Evolutionary conservation across 352 stramenopile species (phyloP), one percentile per base, ranked within the genome.

Genomic region (Phytophthora sojae): DNA sequence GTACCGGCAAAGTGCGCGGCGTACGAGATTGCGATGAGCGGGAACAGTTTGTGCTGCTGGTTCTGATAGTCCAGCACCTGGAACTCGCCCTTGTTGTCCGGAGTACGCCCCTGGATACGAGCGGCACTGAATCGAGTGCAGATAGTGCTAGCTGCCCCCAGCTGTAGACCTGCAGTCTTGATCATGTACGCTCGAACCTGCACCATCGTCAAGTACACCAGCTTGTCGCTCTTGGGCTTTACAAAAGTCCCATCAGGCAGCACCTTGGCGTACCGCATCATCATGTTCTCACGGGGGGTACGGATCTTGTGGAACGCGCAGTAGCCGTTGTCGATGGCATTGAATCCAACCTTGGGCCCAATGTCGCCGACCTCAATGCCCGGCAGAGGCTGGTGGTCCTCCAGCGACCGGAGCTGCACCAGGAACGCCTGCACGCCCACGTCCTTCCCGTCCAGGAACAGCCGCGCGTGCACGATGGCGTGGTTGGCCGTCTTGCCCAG

Each of bases 171-270:
- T 11, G 67, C 39, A 6, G 50, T 58, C 9, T 52, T 60, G 42
- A 72, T 67, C 42, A 72, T 67, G 30, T 63, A 64, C 12, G 79
- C 75, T 11, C 81, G 79, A n/a, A 86, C 73, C 5, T 77, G 60
- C 8, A 88, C 74, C 79, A 86, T 87, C 0, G 79, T 89, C 15
- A 89, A 23, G 57, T 89, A 90, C 49, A 85, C 79, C n/a, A 90
- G 67, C 64, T 89, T 88, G 75, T 91, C 82, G 45, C 79, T 87
- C 71, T 88, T 73, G 6, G 82, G 82, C 73, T 86, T 75, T 4
- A 86, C 62, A 47, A 81, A 90, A 15, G 73, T 82, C 21, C 85
- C 85, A 37, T 92, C 73, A 0, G 79, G 77, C 1, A 84, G 35
- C 39, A 92, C 85, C 44, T 75, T 75, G 0, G 67, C 67, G 9